Percentiles rank a stretch among this genome's conserved stretches.
phyloP scores from a whole-genome alignment of 2,329 filamentous ascomycete genomes.

The Fusarium sp. region DNA sequence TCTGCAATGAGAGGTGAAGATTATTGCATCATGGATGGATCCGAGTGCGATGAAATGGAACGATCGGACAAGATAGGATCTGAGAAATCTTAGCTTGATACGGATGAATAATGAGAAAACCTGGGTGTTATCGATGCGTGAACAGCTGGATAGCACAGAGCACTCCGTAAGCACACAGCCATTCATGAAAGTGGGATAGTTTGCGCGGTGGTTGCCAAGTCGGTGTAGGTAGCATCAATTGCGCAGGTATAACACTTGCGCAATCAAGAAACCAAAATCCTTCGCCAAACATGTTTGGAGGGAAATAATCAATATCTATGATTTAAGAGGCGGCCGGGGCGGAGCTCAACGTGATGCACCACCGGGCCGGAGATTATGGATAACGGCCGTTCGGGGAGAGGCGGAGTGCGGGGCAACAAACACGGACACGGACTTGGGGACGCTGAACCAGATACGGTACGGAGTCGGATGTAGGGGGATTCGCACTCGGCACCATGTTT shows the following conservation, averaged over 20 bases:
- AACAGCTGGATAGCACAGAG: not conserved
- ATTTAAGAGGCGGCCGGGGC: not conserved
- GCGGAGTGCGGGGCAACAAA: not conserved
- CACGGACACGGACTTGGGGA: not conserved
- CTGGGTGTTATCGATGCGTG: not conserved
- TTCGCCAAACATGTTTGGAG: not conserved
- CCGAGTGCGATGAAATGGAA: not conserved
- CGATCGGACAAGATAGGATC: not conserved
- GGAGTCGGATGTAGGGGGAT: not conserved
- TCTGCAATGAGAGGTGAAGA: not conserved
- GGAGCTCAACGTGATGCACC: not conserved
- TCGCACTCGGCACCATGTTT: not conserved
- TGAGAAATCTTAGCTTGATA: not conserved
- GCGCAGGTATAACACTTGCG: not conserved
- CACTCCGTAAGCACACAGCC: not conserved
- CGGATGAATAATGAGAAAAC: not conserved
- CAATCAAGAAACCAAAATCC: not conserved
- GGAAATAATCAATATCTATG: not conserved
- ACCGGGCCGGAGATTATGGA: not conserved
- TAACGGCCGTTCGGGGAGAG: not conserved
- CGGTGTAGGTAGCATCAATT: not conserved
- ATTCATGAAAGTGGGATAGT: not conserved
- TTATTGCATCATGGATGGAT: not conserved
- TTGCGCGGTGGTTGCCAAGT: not conserved
- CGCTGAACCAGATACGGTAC: not conserved